Base-by-base conservation (phyloP, 768 basidiomycete species). In the Omphalotus guepiniiformis region DNA sequence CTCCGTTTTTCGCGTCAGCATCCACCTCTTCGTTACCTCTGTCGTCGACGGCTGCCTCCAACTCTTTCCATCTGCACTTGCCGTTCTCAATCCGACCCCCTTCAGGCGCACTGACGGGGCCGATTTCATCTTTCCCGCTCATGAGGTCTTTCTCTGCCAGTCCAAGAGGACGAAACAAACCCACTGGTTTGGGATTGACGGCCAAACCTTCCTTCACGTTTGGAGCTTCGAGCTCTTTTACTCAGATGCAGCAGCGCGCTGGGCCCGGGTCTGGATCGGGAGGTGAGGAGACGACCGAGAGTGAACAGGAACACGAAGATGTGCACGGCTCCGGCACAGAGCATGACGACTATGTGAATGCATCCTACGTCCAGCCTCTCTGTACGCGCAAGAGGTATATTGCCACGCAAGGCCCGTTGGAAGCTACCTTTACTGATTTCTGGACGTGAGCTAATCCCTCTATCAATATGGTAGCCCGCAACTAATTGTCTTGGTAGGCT, bases 401-500 rank as follows among this genome's bases (percentile, higher is more conserved):
- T 48, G 95, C 94, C 3, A 96, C 95, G 2, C 95, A 98, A 62
- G 95, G 95, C 4, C 95, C 94, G 4, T 69, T 98, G 7, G 86
- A 86, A 8, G 80, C 88, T 22, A 97, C 95, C 0, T 95, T 83
- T 62, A 71, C 74, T 4, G 94, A 98, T 62, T 98, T 98, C 59
- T 98, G 94, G 94, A 89, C 86, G 82, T 90, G 63, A 66, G 86
- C 11, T 3, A 23, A 2, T 26, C 19, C 11, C 12, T 16, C 21
- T 11, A 9, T 27, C 3, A 7, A 34, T 18, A 3, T 15, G 7
- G 4, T 13, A 13, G 28, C 18, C 37, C 38, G 15, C 30, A 25
- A 12, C n/a, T 42, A 21, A 36, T 42, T 49, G 51, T 42, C 12
- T 35, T 3, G 6, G 50, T 29, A 91, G 89, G 26, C 75, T 97